Conservation (phyloP, 1,139 yeast genomes). For the Zhuliangozyma parablackwelliae region DNA sequence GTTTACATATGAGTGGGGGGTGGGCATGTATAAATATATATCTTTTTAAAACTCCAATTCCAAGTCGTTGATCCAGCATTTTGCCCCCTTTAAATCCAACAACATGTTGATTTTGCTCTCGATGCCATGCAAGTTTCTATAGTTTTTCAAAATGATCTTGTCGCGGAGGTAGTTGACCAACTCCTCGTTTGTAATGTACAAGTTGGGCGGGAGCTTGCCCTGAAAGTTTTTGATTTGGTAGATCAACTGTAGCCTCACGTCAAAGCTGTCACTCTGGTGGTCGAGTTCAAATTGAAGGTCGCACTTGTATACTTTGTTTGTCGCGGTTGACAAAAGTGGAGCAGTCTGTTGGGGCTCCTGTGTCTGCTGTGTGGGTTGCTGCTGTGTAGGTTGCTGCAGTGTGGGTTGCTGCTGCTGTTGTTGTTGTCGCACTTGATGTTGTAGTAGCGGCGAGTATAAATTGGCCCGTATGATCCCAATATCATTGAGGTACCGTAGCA, state of each 20-base stretch:
- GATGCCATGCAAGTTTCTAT: conserved; percentile 7
- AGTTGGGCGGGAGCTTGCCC: conserved; percentile 6
- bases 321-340: background rate
- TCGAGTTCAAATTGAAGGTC: conserved; percentile 7
- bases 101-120: conserved; percentile 11
- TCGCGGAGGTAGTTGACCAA: conserved; percentile 9
- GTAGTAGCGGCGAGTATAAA: background rate
- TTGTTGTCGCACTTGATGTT: background rate
- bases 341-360: background rate
- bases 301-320: conserved; percentile 6
- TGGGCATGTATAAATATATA: too few relatives aligned
- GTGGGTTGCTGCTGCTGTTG: background rate
- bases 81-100: conserved; percentile 5
- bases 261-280: conserved; percentile 1
- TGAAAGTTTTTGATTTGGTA: conserved; percentile 6
- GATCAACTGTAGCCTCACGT: conserved; percentile 5
- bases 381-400: background rate
- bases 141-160: conserved; percentile 5
- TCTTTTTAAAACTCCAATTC: conserved; percentile 7
- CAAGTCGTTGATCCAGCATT: conserved; percentile 8
- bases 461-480: conserved; percentile 3
- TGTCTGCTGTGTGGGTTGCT: background rate
- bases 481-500: conserved; percentile 3
- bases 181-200: conserved; percentile 10
- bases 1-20: conserved; percentile 32